Percentiles rank a stretch among this genome's conserved stretches.
Evolutionary conservation across 768 basidiomycete genomes (phyloP).

Genomic region (Pisolithus microcarpus): DNA sequence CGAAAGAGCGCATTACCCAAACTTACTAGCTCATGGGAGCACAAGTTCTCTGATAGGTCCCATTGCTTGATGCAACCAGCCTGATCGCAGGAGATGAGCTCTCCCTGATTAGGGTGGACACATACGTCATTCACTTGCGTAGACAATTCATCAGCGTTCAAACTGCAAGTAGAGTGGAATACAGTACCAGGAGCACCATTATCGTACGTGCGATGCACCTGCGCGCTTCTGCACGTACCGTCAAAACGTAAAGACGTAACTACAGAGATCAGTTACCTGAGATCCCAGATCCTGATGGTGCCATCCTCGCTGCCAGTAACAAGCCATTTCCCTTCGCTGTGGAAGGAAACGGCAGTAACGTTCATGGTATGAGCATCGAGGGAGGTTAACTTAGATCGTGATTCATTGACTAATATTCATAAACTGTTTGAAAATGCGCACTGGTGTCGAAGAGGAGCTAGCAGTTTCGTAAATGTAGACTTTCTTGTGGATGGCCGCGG

Average conservation of each 20-base stretch:
- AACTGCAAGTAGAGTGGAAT: neutral
- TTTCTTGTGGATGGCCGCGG: conserved; percentile 95
- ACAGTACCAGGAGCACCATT: conserved; percentile 80
- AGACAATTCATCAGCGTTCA: conserved; percentile 10
- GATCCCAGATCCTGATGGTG: conserved; percentile 98
- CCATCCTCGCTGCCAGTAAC: conserved; percentile 97
- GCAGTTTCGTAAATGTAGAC: conserved; percentile 86
- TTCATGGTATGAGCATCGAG: conserved; percentile 92
- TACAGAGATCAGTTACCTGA: conserved; percentile 51
- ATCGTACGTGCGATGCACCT: conserved; percentile 88
- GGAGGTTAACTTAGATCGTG: conserved; percentile 57
- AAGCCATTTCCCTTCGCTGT: conserved; percentile 95
- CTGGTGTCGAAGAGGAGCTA: conserved; percentile 53
- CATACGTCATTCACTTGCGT: conserved; percentile 85
- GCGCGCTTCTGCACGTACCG: conserved; percentile 48
- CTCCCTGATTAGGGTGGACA: conserved; percentile 97
- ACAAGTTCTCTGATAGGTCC: conserved; percentile 95
- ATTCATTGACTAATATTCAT: conserved; percentile 7
- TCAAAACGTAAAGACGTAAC: conserved; percentile 7
- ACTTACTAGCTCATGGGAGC: conserved; percentile 89
- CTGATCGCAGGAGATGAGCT: conserved; percentile 97
- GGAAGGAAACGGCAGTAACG: conserved; percentile 90
- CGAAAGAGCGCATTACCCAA: conserved; percentile 8
- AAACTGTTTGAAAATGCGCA: conserved; percentile 23
- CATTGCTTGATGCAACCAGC: conserved; percentile 96